Conservation (phyloP, 176 grass and related monocot species). For the Dactylis glomerata region DNA sequence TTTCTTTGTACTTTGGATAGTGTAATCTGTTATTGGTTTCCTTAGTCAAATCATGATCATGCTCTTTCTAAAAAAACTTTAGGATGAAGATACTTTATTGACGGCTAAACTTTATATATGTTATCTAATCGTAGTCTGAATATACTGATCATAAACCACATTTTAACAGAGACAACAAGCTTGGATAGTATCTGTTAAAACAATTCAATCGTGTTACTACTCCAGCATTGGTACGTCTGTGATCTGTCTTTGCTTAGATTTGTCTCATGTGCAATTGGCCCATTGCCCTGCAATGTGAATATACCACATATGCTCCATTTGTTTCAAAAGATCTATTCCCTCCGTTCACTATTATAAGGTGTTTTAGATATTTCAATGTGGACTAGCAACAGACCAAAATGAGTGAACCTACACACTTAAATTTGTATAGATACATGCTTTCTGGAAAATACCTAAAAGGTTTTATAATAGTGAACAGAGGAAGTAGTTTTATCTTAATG, state of each 20-base stretch:
- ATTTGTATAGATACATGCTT: too few relatives aligned
- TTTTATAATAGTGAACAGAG: too few relatives aligned
- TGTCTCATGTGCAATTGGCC: not conserved
- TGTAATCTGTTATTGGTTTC: not conserved
- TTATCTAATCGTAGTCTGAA: not conserved
- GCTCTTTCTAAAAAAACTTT: not conserved
- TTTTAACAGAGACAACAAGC: not conserved
- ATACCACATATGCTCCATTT: not conserved
- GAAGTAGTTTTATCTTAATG: not conserved
- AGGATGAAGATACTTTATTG: not conserved
- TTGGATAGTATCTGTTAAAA: not conserved
- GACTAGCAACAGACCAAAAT: too few relatives aligned
- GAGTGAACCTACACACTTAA: too few relatives aligned
- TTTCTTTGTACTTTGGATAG: not conserved
- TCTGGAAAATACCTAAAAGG: too few relatives aligned
- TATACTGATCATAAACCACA: not conserved
- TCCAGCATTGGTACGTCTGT: not conserved
- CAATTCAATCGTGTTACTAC: not conserved
- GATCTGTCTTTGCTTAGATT: not conserved
- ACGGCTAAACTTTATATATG: not conserved
- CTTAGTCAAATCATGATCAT: not conserved
- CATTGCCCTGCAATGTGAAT: not conserved
- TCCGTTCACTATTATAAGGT: too few relatives aligned
- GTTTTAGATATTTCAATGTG: too few relatives aligned
- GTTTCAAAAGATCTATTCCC: not conserved